phyloP scores from a whole-genome alignment of 2,329 filamentous ascomycete genomes.

The Botrytis paeoniae region DNA sequence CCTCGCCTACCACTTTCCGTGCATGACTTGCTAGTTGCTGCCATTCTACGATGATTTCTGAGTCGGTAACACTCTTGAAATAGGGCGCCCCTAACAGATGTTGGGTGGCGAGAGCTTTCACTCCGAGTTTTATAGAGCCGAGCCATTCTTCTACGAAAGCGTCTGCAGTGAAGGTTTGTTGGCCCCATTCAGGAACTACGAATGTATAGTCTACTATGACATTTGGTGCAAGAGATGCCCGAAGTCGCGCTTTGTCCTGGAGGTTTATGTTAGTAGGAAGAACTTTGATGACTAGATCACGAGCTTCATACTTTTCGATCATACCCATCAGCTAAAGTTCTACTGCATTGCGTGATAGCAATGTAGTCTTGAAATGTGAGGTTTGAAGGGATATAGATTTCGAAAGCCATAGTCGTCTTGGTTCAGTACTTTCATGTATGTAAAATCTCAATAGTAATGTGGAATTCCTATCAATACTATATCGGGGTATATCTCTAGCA shows the following conservation, averaged over 20 bases:
- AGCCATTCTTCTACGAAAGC: conserved; percentile 27
- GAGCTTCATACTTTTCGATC: conserved; percentile 29
- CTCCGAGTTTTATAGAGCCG: conserved; percentile 22
- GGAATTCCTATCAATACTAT: neutral
- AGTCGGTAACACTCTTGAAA: conserved; percentile 28
- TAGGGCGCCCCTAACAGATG: conserved; percentile 32
- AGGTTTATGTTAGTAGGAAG: neutral
- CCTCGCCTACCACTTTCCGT: conserved; percentile 24
- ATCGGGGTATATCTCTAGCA: neutral
- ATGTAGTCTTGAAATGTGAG: conserved; percentile 33
- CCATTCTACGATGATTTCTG: conserved; percentile 33
- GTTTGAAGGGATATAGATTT: conserved; percentile 31
- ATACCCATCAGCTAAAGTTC: conserved; percentile 33
- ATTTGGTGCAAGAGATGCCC: conserved; percentile 21
- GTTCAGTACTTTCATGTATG: neutral
- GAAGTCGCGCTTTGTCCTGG: neutral
- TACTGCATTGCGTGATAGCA: conserved; percentile 28
- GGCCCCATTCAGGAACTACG: conserved; percentile 25
- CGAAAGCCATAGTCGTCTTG: conserved; percentile 24
- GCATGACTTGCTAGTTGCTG: conserved; percentile 34
- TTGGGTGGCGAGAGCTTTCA: conserved; percentile 28
- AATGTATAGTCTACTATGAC: conserved; percentile 26
- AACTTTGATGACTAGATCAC: neutral
- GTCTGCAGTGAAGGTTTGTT: conserved; percentile 22
- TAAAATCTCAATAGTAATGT: neutral